These are phyloP conservation scores for Taphrina communis DNA, from an alignment of 1,139 yeast species.

Conservation along the genomic window DNA sequence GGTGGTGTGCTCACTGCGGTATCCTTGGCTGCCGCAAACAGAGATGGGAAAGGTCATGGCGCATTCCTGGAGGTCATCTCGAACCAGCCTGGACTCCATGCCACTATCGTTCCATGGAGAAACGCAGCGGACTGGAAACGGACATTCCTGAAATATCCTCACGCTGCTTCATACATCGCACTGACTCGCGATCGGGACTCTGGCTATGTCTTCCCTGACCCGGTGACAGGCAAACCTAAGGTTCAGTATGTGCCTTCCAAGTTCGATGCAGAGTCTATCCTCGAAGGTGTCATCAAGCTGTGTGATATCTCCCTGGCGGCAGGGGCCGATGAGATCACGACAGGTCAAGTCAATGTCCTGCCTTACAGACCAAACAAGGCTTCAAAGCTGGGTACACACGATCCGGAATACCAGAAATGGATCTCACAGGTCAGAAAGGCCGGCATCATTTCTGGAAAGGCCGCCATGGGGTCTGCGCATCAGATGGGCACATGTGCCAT, in stretches of 20 bases:
- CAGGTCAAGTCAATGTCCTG: constrained; percentile 52
- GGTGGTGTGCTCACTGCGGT: constrained; percentile 63
- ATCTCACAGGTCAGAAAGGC: constrained; percentile 51
- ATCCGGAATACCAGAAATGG: constrained; percentile 60
- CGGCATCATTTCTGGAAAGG: constrained; percentile 52
- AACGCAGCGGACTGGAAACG: constrained; percentile 54
- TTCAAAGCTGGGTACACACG: constrained; percentile 57
- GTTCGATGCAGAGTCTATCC: constrained; percentile 57
- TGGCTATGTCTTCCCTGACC: constrained; percentile 56
- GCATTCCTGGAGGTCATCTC: constrained; percentile 62
- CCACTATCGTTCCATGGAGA: constrained; percentile 58
- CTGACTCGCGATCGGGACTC: constrained; percentile 59
- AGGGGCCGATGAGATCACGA: constrained; percentile 60
- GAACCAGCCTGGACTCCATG: constrained; percentile 58
- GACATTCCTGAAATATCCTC: constrained; percentile 55
- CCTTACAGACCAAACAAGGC: constrained; percentile 55
- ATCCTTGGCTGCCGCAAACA: constrained; percentile 58
- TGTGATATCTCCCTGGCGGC: constrained; percentile 61
- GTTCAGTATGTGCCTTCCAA: constrained; percentile 57
- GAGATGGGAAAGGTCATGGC: constrained; percentile 66
- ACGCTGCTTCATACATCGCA: constrained; percentile 56
- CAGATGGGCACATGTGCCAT: constrained; percentile 68
- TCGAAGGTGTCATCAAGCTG: constrained; percentile 55
- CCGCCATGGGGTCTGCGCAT: constrained; percentile 62
- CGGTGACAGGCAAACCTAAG: constrained; percentile 52